Evolutionary conservation across 2,329 filamentous ascomycete genomes (phyloP).

Genomic region (Biscogniauxia mediterranea): DNA sequence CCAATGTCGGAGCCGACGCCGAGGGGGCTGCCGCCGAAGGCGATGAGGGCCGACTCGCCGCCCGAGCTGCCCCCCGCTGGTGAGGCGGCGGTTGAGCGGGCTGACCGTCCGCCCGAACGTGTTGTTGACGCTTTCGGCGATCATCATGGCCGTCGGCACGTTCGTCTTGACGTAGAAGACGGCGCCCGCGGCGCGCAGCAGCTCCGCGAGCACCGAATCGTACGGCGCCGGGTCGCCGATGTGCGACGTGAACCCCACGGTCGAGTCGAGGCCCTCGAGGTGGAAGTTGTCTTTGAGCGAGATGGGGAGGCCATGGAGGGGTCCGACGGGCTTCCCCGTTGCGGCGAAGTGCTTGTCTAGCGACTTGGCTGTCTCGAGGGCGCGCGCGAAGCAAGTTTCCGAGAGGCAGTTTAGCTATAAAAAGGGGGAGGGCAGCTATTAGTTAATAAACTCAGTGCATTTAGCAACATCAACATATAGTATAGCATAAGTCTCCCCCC

Average conservation of each 20-base stretch:
- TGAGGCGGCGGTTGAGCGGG: conserved; percentile 57
- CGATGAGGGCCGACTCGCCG: conserved; percentile 63
- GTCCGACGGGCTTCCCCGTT: conserved; percentile 51
- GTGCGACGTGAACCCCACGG: conserved; percentile 62
- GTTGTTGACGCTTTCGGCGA: conserved; percentile 65
- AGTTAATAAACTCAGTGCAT: background rate
- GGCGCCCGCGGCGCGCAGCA: conserved; percentile 49
- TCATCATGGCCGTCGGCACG: conserved; percentile 65
- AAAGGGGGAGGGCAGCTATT: background rate
- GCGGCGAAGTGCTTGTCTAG: conserved; percentile 50
- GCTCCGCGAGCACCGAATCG: conserved; percentile 40
- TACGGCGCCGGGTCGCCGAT: conserved; percentile 53
- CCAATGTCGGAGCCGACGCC: conserved; percentile 44
- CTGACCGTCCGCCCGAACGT: conserved; percentile 62
- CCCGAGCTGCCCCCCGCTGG: conserved; percentile 66
- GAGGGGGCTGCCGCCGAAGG: conserved; percentile 55
- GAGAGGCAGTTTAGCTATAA: conserved; percentile 47
- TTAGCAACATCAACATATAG: background rate
- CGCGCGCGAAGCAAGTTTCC: conserved; percentile 55
- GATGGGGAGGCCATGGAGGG: conserved; percentile 63
- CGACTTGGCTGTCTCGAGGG: conserved; percentile 44
- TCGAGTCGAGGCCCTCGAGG: conserved; percentile 56
- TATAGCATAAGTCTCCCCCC: no score
- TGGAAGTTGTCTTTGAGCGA: conserved; percentile 73
- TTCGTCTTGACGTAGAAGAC: conserved; percentile 58